Conservation (phyloP, 805 yeast species). For the Jamesozyma rosinii region DNA sequence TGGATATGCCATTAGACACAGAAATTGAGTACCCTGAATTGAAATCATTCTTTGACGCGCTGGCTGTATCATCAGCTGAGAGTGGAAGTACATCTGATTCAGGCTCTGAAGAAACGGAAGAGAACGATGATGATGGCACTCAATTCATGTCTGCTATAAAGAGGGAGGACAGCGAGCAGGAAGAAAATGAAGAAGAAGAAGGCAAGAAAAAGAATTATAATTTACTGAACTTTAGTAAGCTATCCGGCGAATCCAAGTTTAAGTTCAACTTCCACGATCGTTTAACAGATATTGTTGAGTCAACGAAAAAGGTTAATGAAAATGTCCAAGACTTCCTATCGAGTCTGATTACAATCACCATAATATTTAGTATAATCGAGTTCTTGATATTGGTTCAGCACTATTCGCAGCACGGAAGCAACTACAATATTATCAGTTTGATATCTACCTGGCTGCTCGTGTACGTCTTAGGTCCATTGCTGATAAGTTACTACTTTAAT, state of each 20-base stretch:
- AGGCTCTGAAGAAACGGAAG: conserved; percentile 1
- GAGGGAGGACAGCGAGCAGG: background rate
- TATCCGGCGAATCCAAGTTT: conserved; percentile 8
- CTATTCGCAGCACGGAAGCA: background rate
- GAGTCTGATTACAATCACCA: conserved; percentile 16
- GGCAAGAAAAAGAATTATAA: conserved; percentile 2
- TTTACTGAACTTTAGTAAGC: conserved; percentile 5
- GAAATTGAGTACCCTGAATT: conserved; percentile 24
- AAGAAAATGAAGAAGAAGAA: background rate
- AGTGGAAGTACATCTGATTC: background rate
- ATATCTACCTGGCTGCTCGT: conserved; percentile 13
- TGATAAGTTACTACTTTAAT: conserved; percentile 23
- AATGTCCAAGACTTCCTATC: conserved; percentile 22
- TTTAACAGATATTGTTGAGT: conserved; percentile 15
- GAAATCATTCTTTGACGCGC: conserved; percentile 15
- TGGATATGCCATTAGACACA: conserved; percentile 17
- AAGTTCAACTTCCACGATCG: conserved; percentile 19
- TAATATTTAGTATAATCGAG: conserved; percentile 16
- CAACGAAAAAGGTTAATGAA: conserved; percentile 14
- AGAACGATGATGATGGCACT: conserved; percentile 1
- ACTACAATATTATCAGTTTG: conserved; percentile 1
- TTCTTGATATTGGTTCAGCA: conserved; percentile 7
- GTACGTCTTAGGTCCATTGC: conserved; percentile 14
- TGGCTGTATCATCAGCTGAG: background rate
- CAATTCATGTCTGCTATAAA: background rate